Percentiles rank a stretch among this genome's conserved stretches.
phyloP scores from a whole-genome alignment of 192 early-diverging fungal genomes.

The Coemansia biformis region DNA sequence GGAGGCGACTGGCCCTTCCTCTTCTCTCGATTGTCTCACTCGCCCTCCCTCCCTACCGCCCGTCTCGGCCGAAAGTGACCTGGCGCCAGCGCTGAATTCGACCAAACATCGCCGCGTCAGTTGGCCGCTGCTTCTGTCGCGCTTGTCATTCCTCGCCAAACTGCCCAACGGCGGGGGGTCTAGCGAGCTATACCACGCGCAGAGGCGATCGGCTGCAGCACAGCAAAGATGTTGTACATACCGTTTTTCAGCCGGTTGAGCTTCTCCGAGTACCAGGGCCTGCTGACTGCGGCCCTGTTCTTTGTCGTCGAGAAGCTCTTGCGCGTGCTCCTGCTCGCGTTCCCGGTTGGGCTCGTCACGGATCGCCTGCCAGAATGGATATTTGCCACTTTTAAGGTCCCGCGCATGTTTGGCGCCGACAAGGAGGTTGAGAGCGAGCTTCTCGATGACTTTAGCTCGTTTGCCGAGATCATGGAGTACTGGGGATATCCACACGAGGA shows the following conservation, averaged over 20 bases:
- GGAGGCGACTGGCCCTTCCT: no score
- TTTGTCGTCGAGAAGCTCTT: constrained; percentile 67
- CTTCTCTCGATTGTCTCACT: no score
- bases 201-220: not conserved
- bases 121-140: no score
- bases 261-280: constrained; percentile 57
- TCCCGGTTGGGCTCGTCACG: constrained; percentile 53
- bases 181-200: no score
- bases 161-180: no score
- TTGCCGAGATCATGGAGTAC: constrained; percentile 45
- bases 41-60: no score
- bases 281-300: constrained; percentile 58
- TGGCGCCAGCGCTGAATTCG: no score
- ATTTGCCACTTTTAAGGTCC: constrained; percentile 29
- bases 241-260: constrained; percentile 60
- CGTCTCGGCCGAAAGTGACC: no score
- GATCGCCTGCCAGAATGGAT: constrained; percentile 45
- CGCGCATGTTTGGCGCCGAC: constrained; percentile 23
- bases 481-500: constrained; percentile 82
- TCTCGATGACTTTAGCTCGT: constrained; percentile 49
- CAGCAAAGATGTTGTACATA: constrained; percentile 47
- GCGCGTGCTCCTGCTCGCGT: constrained; percentile 61
- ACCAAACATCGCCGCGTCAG: no score
- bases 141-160: no score
- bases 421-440: constrained; percentile 37